Conservation (phyloP, 179 eudicot genomes). For the Vitellaria paradoxa region DNA sequence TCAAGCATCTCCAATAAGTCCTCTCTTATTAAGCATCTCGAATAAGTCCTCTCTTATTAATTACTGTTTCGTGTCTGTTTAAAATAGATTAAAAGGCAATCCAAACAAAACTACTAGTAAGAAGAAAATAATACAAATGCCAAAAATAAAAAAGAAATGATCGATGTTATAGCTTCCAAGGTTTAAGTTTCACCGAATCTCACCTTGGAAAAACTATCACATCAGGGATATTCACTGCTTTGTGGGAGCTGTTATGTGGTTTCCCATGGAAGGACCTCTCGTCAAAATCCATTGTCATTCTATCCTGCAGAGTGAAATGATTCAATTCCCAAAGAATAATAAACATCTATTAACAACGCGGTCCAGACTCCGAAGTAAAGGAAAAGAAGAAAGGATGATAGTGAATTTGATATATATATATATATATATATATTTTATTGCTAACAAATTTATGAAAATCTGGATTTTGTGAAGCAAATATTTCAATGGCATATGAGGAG, state of each 20-base stretch:
- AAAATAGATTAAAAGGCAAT: background rate
- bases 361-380: too few relatives aligned
- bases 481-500: background rate
- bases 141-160: background rate
- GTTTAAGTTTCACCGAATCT: background rate
- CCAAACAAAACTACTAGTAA: background rate
- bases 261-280: conserved; percentile 90
- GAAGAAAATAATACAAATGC: background rate
- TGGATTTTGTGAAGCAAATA: background rate
- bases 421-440: background rate
- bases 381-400: too few relatives aligned
- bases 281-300: conserved; percentile 79
- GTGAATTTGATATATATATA: background rate
- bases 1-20: too few relatives aligned
- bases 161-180: background rate
- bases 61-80: background rate
- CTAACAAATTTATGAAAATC: background rate
- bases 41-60: too few relatives aligned
- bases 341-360: background rate
- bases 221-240: conserved; percentile 92
- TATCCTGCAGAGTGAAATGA: conserved; percentile 42
- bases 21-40: too few relatives aligned
- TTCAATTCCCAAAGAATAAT: background rate
- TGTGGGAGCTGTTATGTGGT: conserved; percentile 97
- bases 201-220: conserved; percentile 83